Evolutionary conservation across 768 basidiomycete species (phyloP).

Genomic region (Clathrus columnatus): DNA sequence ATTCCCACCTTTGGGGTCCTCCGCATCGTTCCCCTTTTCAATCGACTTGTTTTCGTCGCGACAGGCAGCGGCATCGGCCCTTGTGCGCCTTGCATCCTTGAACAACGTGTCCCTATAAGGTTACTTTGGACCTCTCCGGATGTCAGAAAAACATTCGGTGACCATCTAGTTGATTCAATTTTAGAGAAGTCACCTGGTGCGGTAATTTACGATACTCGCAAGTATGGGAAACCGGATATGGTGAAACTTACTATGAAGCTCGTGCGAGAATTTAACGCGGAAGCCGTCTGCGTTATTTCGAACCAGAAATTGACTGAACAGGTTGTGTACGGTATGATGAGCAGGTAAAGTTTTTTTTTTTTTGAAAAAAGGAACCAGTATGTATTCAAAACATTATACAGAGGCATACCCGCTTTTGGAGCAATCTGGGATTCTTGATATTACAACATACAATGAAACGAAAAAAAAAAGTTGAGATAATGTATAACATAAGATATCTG

Average conservation of each 20-base stretch:
- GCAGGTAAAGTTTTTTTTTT: background rate
- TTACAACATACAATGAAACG: background rate
- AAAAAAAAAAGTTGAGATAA: background rate
- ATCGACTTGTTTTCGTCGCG: slow-evolving; percentile 45
- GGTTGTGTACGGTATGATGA: slow-evolving; percentile 47
- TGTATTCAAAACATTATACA: slow-evolving; percentile 23
- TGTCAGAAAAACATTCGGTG: slow-evolving; percentile 52
- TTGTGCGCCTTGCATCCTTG: slow-evolving; percentile 46
- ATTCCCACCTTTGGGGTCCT: slow-evolving; percentile 48
- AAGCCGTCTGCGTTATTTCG: slow-evolving; percentile 51
- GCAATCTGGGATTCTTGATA: slow-evolving; percentile 51
- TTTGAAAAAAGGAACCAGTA: background rate
- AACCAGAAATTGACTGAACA: slow-evolving; percentile 50
- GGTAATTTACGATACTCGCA: slow-evolving; percentile 43
- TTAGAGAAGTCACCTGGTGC: slow-evolving; percentile 46
- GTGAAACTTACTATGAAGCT: slow-evolving; percentile 31
- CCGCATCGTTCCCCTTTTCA: slow-evolving; percentile 46
- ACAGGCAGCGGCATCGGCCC: slow-evolving; percentile 46
- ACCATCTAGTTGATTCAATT: slow-evolving; percentile 49
- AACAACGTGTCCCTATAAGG: slow-evolving; percentile 40
- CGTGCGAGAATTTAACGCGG: slow-evolving; percentile 30
- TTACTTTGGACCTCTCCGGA: slow-evolving; percentile 58
- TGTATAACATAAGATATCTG: background rate
- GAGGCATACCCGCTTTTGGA: slow-evolving; percentile 54
- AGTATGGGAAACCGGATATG: slow-evolving; percentile 38